Evolutionary conservation across 306 rosid genomes (phyloP).

Genomic region (Rosa multiflora): DNA sequence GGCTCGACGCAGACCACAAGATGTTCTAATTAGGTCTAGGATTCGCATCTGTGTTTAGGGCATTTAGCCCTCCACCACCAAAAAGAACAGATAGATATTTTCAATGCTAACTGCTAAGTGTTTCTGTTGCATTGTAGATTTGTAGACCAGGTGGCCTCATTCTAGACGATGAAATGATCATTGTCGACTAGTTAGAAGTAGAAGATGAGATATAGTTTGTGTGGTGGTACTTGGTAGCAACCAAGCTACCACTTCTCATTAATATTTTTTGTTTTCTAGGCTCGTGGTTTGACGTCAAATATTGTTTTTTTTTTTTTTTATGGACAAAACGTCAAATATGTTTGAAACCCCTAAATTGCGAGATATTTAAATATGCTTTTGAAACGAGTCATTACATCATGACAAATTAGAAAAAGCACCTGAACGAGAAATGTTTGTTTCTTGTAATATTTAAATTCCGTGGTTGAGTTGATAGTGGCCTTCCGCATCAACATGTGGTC

Average conservation of each 20-base stretch:
- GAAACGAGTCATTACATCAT: neutral
- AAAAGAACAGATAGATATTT: neutral
- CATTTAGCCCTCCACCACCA: no score
- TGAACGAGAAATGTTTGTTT: neutral
- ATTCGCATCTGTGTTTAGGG: no score
- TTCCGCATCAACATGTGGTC: neutral
- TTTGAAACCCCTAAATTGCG: neutral
- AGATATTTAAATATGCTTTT: neutral
- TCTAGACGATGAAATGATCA: neutral
- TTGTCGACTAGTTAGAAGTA: neutral
- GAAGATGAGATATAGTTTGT: neutral
- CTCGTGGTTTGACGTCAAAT: neutral
- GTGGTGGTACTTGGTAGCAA: conserved; percentile 15
- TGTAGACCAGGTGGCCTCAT: neutral
- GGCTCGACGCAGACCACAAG: neutral
- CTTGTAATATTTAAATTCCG: neutral
- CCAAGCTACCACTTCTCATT: neutral
- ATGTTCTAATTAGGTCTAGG: neutral
- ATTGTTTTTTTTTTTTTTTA: neutral
- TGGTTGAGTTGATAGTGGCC: neutral
- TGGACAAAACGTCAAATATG: neutral
- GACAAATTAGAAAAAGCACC: neutral
- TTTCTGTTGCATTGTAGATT: neutral
- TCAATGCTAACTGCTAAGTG: neutral
- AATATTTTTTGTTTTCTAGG: neutral